Percentiles rank a stretch among this genome's conserved stretches.
Conservation (phyloP, 495 filamentous ascomycete genomes). For the Penicillium malachiteum region DNA sequence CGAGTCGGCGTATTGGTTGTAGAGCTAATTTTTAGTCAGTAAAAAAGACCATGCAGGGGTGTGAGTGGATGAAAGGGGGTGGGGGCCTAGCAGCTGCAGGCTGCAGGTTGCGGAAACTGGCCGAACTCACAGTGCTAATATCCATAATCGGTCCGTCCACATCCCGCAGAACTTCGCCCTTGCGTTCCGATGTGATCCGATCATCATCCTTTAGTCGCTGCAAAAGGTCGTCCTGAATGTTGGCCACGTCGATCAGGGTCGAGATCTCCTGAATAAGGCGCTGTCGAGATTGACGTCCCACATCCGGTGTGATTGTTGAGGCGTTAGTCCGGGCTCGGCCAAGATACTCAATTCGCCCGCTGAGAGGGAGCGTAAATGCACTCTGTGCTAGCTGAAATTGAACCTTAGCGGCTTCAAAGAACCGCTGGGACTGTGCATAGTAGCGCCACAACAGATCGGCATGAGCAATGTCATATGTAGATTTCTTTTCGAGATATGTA, state of each 20-base stretch:
- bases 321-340: constrained; percentile 85
- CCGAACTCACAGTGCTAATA: constrained; percentile 65
- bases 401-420: constrained; percentile 81
- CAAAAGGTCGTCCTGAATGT: constrained; percentile 90
- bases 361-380: constrained; percentile 69
- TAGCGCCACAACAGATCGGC: constrained; percentile 93
- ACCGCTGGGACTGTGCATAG: constrained; percentile 74
- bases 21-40: constrained; percentile 59
- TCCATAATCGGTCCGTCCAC: constrained; percentile 73
- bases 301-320: constrained; percentile 67
- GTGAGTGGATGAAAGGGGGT: constrained; percentile 5
- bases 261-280: constrained; percentile 76
- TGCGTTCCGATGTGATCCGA: constrained; percentile 60
- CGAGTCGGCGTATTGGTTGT: constrained; percentile 84
- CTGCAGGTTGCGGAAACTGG: not conserved
- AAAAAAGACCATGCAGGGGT: not conserved
- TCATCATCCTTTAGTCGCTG: constrained; percentile 72
- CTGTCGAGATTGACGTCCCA: constrained; percentile 72
- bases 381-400: constrained; percentile 82
- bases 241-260: constrained; percentile 87
- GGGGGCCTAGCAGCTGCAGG: not conserved
- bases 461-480: constrained; percentile 63
- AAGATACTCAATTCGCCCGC: constrained; percentile 82
- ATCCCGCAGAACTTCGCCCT: constrained; percentile 56
- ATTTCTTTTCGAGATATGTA: constrained; percentile 77